Evolutionary conservation across 73 alveolate genomes (phyloP), one percentile per base, ranked within the genome.

Genomic region (Paramecium octaurelia): DNA sequence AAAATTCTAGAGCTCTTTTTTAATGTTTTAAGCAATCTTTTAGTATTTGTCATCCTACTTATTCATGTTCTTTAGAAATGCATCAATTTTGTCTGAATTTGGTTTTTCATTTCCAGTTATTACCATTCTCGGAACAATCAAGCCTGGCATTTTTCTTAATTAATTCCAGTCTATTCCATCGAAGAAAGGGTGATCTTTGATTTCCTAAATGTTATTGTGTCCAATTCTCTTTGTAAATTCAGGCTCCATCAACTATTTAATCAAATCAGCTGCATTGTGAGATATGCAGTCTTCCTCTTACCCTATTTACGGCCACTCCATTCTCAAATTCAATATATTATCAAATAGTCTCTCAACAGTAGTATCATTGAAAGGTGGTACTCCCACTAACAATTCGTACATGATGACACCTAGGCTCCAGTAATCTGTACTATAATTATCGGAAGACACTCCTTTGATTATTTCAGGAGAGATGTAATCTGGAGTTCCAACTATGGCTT

Each of bases 401-500:
- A 96, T 95, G 40, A 98, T 92, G 54, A 97, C 98, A 7, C 99
- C 99, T 24, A 87, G 54, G 68, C 93, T 87, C 93, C 93, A 46
- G 93, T 96, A 87, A 36, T 93, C 96, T 50, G 97, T 95, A 93
- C 97, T 96, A 11, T 93, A 96, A 21, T 91, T 86, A 64, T 68
- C 86, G 40, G 93, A 60, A 40, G 88, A 60, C 40, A 64, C 77
- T 42, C 98, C 98, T 44, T 93, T 86, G 20, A 98, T 93, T 85
- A 97, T 97, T 93, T 98, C 99, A 11, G 99, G 99, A 14, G 99
- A 98, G 68, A 98, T 94, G 93, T 98, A 98, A 18, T 96, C 98
- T 8, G 99, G 97, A 27, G 99, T 98, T 2, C 99, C 99, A n/a
- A 98, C 93, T 40, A 95, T 94, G 36, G 97, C 96, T 59, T 95